Percentiles rank a stretch among this genome's conserved stretches.
Conservation (phyloP, 2,329 filamentous ascomycete species). For the Rhynchosporium graminicola region DNA sequence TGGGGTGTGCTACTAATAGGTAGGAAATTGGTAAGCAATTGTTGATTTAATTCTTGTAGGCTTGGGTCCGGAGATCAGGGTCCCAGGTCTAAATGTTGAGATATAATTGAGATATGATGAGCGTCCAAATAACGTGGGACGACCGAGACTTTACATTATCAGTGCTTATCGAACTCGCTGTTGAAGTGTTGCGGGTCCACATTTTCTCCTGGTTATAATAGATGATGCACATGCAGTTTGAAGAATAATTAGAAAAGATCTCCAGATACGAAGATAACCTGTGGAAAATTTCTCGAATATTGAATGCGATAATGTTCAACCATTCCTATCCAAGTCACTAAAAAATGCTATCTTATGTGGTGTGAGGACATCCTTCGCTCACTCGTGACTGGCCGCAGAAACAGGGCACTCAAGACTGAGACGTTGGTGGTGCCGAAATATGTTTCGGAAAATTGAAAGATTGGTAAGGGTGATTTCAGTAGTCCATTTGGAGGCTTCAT, state of each 20-base stretch:
- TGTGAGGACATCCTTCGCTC: too few species aligned
- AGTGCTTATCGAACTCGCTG: background rate
- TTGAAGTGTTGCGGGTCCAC: constrained; percentile 3
- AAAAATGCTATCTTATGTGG: too few species aligned
- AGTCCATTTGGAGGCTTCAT: too few species aligned
- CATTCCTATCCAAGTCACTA: too few species aligned
- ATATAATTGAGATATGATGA: background rate
- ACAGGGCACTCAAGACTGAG: too few species aligned
- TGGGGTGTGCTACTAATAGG: background rate
- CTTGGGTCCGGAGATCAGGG: background rate
- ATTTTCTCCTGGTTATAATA: constrained; percentile 10
- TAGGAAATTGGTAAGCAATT: background rate
- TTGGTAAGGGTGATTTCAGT: too few species aligned
- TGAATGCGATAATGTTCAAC: background rate
- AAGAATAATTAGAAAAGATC: constrained; percentile 5
- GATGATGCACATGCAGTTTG: constrained; percentile 10
- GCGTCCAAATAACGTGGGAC: background rate
- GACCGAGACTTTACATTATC: background rate
- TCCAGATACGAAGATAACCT: background rate
- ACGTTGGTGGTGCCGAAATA: too few species aligned
- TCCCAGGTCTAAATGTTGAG: background rate
- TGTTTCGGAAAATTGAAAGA: too few species aligned
- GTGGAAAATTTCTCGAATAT: background rate
- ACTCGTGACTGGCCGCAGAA: too few species aligned
- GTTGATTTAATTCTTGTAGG: background rate